Percentiles rank a stretch among this genome's conserved stretches.
Evolutionary conservation across 345 rosid genomes (phyloP).

Genomic region (Eucalyptus pauciflora): DNA sequence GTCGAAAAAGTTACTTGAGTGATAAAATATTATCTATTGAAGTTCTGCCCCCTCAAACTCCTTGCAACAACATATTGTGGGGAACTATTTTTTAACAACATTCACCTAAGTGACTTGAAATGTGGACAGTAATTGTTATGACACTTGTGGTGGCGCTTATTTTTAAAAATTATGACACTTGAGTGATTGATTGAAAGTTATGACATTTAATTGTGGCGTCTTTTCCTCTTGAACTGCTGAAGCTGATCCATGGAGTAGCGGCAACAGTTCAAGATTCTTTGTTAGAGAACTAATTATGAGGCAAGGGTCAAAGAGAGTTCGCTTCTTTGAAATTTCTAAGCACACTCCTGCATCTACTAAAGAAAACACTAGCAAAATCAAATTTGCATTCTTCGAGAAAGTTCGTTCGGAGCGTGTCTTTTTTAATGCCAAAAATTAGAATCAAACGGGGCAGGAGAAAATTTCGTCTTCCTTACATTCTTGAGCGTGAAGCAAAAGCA

Average conservation of each 20-base stretch:
- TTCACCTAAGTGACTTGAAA: background rate
- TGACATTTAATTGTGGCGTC: background rate
- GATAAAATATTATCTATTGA: background rate
- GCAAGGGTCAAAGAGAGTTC: background rate
- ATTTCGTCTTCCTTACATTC: background rate
- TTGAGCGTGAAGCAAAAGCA: background rate
- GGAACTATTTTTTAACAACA: background rate
- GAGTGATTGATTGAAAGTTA: background rate
- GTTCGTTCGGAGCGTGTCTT: background rate
- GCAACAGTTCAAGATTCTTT: background rate
- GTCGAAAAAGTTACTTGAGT: background rate
- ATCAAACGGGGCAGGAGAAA: background rate
- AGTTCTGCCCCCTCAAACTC: background rate
- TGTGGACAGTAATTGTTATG: background rate
- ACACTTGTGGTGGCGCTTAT: accelerated
- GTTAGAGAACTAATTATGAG: background rate
- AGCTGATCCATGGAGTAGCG: background rate
- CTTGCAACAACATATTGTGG: background rate
- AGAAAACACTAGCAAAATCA: background rate
- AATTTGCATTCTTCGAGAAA: background rate
- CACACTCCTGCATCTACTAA: background rate
- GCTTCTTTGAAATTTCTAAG: background rate
- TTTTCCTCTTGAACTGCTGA: background rate
- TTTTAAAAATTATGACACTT: background rate
- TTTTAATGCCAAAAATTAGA: background rate